phyloP scores from a whole-genome alignment of 208 protist genomes.

The Vickermania spadyakhi region DNA sequence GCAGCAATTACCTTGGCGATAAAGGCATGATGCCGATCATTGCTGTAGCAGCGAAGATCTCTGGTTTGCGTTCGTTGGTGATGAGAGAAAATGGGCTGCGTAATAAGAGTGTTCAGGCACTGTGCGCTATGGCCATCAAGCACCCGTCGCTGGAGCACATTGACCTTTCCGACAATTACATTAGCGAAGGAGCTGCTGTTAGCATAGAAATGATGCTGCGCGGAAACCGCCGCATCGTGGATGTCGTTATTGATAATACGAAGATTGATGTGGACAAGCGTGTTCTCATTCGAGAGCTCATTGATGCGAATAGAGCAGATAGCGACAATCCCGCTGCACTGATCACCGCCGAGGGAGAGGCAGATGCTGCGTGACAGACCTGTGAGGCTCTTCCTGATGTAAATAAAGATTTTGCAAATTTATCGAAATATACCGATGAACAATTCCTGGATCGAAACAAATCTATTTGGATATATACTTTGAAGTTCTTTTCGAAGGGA shows the following conservation, averaged over 20 bases:
- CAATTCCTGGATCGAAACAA: no score
- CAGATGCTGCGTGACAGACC: no score
- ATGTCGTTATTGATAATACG: constrained; percentile 71
- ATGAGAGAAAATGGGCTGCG: constrained; percentile 82
- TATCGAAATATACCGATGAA: no score
- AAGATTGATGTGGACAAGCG: constrained; percentile 77
- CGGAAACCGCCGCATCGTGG: constrained; percentile 46
- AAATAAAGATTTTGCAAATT: no score
- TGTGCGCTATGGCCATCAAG: constrained; percentile 29
- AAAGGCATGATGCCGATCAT: constrained; percentile 69
- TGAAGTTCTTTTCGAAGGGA: no score
- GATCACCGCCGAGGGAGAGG: not conserved
- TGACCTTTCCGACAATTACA: constrained; percentile 86
- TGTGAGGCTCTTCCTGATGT: no score
- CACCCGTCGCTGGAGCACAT: constrained; percentile 58
- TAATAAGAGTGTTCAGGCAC: constrained; percentile 51
- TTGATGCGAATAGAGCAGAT: constrained; percentile 26
- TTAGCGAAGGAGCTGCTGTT: constrained; percentile 77
- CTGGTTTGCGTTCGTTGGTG: constrained; percentile 36
- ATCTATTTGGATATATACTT: no score
- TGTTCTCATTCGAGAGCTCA: constrained; percentile 42
- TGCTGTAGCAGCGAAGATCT: constrained; percentile 38
- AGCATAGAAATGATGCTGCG: constrained; percentile 41
- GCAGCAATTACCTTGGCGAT: constrained; percentile 84
- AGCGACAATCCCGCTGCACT: constrained; percentile 1